Evolutionary conservation across 2,329 filamentous ascomycete species (phyloP), one percentile per base, ranked within the genome.

Genomic region (Diaporthe amygdali): DNA sequence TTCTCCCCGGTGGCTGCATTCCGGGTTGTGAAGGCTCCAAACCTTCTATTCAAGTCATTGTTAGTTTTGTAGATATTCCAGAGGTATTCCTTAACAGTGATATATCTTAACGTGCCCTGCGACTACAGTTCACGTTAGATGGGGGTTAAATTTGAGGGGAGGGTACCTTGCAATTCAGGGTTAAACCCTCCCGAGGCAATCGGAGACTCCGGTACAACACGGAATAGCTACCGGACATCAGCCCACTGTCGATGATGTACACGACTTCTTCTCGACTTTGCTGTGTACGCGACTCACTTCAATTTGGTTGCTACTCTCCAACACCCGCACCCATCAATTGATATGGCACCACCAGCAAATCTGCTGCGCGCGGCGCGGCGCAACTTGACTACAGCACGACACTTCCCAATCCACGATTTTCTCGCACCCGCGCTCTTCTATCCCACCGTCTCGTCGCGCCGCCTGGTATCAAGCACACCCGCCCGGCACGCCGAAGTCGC

Each of bases 351-450:
- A 20, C 73, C 74, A 54, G 71, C 71, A 27, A 69, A 66, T 32
- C 63, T 78, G 39, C 27, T 74, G 70, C 75, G 74, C 71, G 49
- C 74, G 20, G 49, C 69, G 9, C 68, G 76, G 71, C 78, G 76
- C 71, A 70, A 72, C 15, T 66, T 69, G 47, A 55, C 72, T 37
- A 22, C 52, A 17, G 14, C 63, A 39, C 74, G 59, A 41, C 54
- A 73, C 49, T 67, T 75, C 2, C 77, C 78, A 44, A 66, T 81
- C 32, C 80, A 78, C 67, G 81, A 84, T 68, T 82, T 84, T 61
- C 79, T 85, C 37, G 76, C 78, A 14, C 81, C 83, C 27, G 78
- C 81, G 63, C 74, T 83, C 66, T 75, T 75, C 69, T 74, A 74
- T 55, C 73, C 75, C 27, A 20, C 59, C 56, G 63, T 49, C 46